phyloP scores from a whole-genome alignment of 805 yeast genomes.

The Cyberlindnera veronae region DNA sequence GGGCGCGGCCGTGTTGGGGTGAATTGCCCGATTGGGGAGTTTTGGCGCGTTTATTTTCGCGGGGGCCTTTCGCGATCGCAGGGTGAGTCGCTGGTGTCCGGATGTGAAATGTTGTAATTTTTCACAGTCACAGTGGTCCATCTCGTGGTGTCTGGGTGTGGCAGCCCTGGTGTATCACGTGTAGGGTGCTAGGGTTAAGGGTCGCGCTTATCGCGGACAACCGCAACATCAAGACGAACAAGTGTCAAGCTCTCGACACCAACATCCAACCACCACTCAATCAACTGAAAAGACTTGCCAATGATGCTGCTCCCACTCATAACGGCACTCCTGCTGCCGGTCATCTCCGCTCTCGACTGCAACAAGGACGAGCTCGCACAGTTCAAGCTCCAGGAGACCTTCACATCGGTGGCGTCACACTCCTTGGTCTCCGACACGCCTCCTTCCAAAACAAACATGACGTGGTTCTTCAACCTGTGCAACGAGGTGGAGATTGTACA shows the following conservation, averaged over 20 bases:
- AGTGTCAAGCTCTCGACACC: neutral
- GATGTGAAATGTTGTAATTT: conserved; percentile 8
- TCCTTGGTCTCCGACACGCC: conserved; percentile 58
- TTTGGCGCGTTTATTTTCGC: conserved; percentile 1
- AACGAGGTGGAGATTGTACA: conserved; percentile 37
- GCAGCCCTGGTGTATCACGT: neutral
- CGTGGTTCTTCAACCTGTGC: conserved; percentile 76
- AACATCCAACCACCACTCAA: neutral
- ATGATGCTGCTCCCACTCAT: neutral
- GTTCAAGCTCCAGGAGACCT: conserved; percentile 22
- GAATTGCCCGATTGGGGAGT: conserved; percentile 10
- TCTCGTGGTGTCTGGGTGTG: conserved; percentile 14
- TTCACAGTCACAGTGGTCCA: conserved; percentile 11
- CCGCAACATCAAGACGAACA: neutral
- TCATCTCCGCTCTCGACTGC: conserved; percentile 19
- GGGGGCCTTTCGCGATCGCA: neutral
- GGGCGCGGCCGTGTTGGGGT: neutral
- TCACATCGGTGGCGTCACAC: conserved; percentile 49
- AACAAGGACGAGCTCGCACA: conserved; percentile 18
- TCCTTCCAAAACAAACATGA: conserved; percentile 60
- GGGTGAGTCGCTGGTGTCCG: conserved; percentile 1
- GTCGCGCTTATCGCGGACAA: conserved; percentile 10
- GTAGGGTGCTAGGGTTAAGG: conserved; percentile 2
- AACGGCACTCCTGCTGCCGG: neutral
- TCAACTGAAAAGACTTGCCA: neutral